Base-by-base conservation (phyloP, 2,329 filamentous ascomycete species). In the Fusarium sp. region DNA sequence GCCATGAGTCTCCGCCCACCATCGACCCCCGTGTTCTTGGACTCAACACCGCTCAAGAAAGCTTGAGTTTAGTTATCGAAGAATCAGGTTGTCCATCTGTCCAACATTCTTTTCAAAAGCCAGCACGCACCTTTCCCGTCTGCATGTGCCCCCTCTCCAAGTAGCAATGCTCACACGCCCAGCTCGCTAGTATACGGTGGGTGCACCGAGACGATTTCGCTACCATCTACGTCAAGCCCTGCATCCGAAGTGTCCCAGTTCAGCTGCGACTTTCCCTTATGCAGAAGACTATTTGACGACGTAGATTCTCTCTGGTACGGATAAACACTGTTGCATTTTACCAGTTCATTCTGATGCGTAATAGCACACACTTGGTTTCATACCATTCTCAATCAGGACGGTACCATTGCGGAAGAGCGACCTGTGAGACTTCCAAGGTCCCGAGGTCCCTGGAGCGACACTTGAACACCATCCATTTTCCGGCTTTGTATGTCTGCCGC, bases 301-400 rank as follows among this genome's bases (percentile, higher is more conserved):
- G 42, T 43, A 5, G 47, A 47, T 1, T 13, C 42, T 26, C 36
- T 60, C 0, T 24, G 58, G 58, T 62, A 39, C 28, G 38, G 14
- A 4, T 38, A 11, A 5, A 15, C 45, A 3, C 13, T 3, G 13
- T 24, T 14, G 8, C 17, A 26, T 24, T 3, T 1, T 15, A 22
- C n/a, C 11, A 6, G 1, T 0, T 0, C 0, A 15, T 2, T 1
- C 44, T 57, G 4, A 61, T 7, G 14, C 0, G 1, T 4, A 7
- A 7, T 4, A 62, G 58, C 3, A 9, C 21, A 19, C 59, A 62
- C 1, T 2, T 62, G 2, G 8, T 36, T 10, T 28, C 33, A 4
- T 33, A 38, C 14, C 58, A 62, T 11, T 4, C 6, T 2, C 0
- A 5, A 6, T 51, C 26, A 17, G 2, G 6, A 2, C 53, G 24